Evolutionary conservation across 2,329 filamentous ascomycete genomes (phyloP).

Genomic region (Monosporascus sp.): DNA sequence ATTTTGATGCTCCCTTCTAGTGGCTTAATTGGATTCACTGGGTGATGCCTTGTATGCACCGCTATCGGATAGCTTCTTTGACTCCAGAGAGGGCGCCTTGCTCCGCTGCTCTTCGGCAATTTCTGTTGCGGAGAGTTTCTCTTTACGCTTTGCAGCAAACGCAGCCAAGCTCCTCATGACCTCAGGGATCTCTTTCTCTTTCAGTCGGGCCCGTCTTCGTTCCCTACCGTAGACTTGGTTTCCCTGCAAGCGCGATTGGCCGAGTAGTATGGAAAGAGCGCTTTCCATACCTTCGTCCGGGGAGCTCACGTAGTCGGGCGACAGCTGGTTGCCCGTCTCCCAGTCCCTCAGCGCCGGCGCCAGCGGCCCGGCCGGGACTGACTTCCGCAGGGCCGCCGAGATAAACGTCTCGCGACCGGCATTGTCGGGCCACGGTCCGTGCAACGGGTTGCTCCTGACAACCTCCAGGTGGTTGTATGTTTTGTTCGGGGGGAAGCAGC

Average conservation of each 20-base stretch:
- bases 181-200: conserved; percentile 13
- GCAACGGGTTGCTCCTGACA: conserved; percentile 20
- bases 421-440: conserved; percentile 24
- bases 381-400: conserved; percentile 18
- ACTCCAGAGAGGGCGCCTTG: not conserved
- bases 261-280: conserved; percentile 16
- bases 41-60: too few species aligned
- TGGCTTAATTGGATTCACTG: too few species aligned
- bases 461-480: conserved; percentile 19
- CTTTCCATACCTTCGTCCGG: conserved; percentile 19
- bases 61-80: not conserved
- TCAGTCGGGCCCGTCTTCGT: conserved; percentile 15
- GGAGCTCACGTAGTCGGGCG: conserved; percentile 14
- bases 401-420: conserved; percentile 19
- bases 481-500: conserved; percentile 24
- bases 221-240: conserved; percentile 16
- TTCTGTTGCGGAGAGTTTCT: not conserved
- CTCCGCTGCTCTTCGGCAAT: not conserved
- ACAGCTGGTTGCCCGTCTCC: conserved; percentile 26
- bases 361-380: conserved; percentile 21
- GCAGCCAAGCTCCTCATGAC: conserved; percentile 21
- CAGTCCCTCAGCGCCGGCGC: conserved; percentile 25
- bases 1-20: too few species aligned
- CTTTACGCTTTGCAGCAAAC: conserved; percentile 13
- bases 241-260: conserved; percentile 12